phyloP scores from a whole-genome alignment of 2,329 filamentous ascomycete species.

The Sporothrix luriei region DNA sequence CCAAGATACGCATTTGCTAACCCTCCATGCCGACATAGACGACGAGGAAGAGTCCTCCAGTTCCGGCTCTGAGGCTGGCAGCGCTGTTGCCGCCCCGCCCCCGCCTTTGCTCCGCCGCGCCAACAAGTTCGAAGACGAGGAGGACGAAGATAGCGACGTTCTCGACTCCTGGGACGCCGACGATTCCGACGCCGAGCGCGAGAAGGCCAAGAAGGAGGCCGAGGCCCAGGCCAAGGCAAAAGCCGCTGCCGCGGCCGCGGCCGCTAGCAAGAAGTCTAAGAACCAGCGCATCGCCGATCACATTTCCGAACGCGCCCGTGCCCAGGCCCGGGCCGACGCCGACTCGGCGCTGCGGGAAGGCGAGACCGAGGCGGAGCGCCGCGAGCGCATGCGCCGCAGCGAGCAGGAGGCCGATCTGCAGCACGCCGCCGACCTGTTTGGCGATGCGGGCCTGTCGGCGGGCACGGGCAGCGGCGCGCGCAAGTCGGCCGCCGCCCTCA shows the following conservation, averaged over 20 bases:
- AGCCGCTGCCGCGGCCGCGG: conserved; percentile 81
- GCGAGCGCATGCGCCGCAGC: conserved; percentile 72
- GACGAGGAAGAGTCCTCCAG: conserved; percentile 47
- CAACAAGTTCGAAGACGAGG: conserved; percentile 87
- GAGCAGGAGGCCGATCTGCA: conserved; percentile 88
- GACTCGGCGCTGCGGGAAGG: conserved; percentile 67
- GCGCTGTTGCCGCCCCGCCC: conserved; percentile 47
- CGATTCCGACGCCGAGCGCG: conserved; percentile 93
- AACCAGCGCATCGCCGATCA: conserved; percentile 81
- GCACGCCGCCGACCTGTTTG: conserved; percentile 90
- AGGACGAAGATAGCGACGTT: conserved; percentile 78
- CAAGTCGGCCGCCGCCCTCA: conserved; percentile 62
- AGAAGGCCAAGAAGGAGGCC: conserved; percentile 85
- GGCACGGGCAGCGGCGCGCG: conserved; percentile 70
- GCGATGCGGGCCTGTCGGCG: conserved; percentile 67
- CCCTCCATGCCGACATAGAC: conserved; percentile 34
- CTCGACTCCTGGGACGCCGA: conserved; percentile 97
- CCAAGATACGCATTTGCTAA: conserved; percentile 3
- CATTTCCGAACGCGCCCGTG: conserved; percentile 62
- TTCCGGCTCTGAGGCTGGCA: conserved; percentile 40
- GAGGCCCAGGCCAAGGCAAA: conserved; percentile 88
- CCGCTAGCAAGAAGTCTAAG: conserved; percentile 89
- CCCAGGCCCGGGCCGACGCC: conserved; percentile 56
- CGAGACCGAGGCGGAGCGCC: conserved; percentile 71
- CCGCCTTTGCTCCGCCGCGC: conserved; percentile 47